Percentiles rank a stretch among this genome's conserved stretches.
Evolutionary conservation across 495 filamentous ascomycete genomes (phyloP).

Genomic region (Elaphomyces granulatus): DNA sequence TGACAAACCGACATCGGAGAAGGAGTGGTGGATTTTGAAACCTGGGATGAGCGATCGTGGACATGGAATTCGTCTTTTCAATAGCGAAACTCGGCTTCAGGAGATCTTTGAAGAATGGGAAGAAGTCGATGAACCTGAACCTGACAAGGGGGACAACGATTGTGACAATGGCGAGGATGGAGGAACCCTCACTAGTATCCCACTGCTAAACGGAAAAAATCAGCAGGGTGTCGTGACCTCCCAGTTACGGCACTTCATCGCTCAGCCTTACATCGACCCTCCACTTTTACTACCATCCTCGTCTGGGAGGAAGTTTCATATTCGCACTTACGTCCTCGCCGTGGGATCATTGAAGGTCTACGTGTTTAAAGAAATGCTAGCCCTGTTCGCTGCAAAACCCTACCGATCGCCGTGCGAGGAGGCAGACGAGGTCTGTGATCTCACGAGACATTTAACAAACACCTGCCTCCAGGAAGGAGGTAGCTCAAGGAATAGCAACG

Average conservation of each 20-base stretch:
- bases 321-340: conserved; percentile 77
- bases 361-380: conserved; percentile 81
- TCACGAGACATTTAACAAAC: conserved; percentile 76
- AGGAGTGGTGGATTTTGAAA: conserved; percentile 96
- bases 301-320: conserved; percentile 79
- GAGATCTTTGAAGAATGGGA: conserved; percentile 83
- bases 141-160: conserved; percentile 20
- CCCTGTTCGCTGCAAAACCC: conserved; percentile 63
- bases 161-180: conserved; percentile 11
- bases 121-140: conserved; percentile 44
- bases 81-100: conserved; percentile 61
- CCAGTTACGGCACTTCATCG: conserved; percentile 90
- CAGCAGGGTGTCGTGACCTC: conserved; percentile 55
- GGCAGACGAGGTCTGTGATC: conserved; percentile 34
- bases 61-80: conserved; percentile 83
- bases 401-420: conserved; percentile 40
- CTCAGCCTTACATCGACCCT: conserved; percentile 87
- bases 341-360: conserved; percentile 65
- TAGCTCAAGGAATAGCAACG: conserved; percentile 30
- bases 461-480: conserved; percentile 71
- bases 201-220: conserved; percentile 4
- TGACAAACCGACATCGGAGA: conserved; percentile 29
- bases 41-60: conserved; percentile 94
- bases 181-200: not conserved
- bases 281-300: conserved; percentile 59